Percentiles rank a stretch among this genome's conserved stretches.
Evolutionary conservation across 495 filamentous ascomycete genomes (phyloP).

Genomic region (Aspergillus bridgeri): DNA sequence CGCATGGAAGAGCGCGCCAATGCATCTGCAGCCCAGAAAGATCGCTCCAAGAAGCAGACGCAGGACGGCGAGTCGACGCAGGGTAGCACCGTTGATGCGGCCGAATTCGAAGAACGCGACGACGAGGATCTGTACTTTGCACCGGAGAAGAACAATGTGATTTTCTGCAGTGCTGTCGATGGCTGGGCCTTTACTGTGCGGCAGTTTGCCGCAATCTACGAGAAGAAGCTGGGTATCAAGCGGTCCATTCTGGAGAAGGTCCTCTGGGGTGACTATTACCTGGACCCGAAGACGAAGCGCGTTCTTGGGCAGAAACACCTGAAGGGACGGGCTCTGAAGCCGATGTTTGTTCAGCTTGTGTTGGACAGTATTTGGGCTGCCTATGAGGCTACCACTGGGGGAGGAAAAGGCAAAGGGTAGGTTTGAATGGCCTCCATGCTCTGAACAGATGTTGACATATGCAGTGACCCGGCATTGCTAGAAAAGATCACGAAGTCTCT

Average conservation of each 20-base stretch:
- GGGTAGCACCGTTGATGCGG: slow-evolving; percentile 29
- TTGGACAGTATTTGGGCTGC: slow-evolving; percentile 97
- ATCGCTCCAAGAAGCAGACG: slow-evolving; percentile 33
- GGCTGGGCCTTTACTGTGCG: slow-evolving; percentile 97
- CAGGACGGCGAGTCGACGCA: slow-evolving; percentile 51
- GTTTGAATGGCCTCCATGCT: slow-evolving; percentile 23
- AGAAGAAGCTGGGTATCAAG: slow-evolving; percentile 96
- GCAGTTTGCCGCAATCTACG: slow-evolving; percentile 91
- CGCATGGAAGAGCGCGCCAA: slow-evolving; percentile 81
- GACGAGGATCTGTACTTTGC: slow-evolving; percentile 98
- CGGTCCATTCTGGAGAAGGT: slow-evolving; percentile 88
- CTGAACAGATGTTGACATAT: slow-evolving; percentile 27
- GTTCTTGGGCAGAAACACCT: slow-evolving; percentile 89
- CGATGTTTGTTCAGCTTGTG: slow-evolving; percentile 97
- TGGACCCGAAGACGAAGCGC: slow-evolving; percentile 95
- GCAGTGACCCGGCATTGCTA: slow-evolving; percentile 71
- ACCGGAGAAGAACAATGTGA: slow-evolving; percentile 97
- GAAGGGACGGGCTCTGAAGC: slow-evolving; percentile 85
- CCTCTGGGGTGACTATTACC: slow-evolving; percentile 94
- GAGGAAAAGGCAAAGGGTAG: slow-evolving; percentile 77
- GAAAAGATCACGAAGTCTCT: slow-evolving; percentile 96
- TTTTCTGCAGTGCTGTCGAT: slow-evolving; percentile 95
- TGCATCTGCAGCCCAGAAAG: slow-evolving; percentile 42
- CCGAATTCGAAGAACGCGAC: slow-evolving; percentile 83
- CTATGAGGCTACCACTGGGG: slow-evolving; percentile 85